Conservation (phyloP, 352 stramenopile species). For the Globisporangium cylindrosporum region DNA sequence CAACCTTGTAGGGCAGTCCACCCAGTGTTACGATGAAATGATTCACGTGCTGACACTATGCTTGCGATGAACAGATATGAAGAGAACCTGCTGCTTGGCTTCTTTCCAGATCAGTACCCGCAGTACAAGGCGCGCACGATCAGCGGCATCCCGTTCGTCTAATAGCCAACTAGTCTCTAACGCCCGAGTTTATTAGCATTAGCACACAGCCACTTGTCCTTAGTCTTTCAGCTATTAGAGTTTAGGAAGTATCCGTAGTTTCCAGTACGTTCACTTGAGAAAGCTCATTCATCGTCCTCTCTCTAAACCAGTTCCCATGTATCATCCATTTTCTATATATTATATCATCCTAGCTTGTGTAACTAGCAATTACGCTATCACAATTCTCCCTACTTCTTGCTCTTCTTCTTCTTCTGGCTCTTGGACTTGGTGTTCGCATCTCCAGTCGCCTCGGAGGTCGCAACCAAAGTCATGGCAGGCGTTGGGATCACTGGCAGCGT, state of each 20-base stretch:
- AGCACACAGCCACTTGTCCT: background rate
- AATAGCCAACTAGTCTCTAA: background rate
- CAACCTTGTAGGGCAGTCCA: background rate
- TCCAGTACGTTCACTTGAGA: background rate
- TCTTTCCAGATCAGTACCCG: slow-evolving; percentile 93
- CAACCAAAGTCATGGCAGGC: background rate
- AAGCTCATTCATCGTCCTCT: background rate
- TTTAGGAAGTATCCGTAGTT: slow-evolving; percentile 2
- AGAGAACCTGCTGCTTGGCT: slow-evolving; percentile 86
- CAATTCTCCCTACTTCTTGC: slow-evolving; percentile 23
- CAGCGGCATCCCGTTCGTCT: slow-evolving; percentile 93
- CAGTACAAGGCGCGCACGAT: slow-evolving; percentile 85
- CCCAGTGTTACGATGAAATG: background rate
- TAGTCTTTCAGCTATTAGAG: slow-evolving; percentile 5
- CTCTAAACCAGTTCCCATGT: background rate
- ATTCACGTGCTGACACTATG: background rate
- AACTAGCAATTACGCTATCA: background rate
- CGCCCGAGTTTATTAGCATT: background rate
- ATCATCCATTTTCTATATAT: slow-evolving; percentile 11
- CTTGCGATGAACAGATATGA: slow-evolving; percentile 68
- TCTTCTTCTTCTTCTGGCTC: slow-evolving; percentile 48
- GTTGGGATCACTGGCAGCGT: slow-evolving; percentile 27
- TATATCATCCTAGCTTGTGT: background rate
- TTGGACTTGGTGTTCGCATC: slow-evolving; percentile 12
- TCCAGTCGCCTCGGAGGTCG: background rate